Evolutionary conservation across 2,329 filamentous ascomycete genomes (phyloP), one percentile per base, ranked within the genome.

Genomic region (Cordyceps tenuipes): DNA sequence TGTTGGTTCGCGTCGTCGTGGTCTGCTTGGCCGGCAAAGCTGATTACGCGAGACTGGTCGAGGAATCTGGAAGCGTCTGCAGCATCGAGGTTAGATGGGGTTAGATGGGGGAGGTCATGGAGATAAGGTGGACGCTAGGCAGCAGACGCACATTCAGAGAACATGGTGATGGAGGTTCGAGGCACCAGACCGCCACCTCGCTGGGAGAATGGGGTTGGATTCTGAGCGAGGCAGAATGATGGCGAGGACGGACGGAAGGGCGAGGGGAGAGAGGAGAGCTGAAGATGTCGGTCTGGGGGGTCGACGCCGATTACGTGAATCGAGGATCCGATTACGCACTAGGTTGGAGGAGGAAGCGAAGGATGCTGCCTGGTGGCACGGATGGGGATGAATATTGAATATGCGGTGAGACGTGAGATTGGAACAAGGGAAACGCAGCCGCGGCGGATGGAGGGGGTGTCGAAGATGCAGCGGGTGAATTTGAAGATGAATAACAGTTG

Each of bases 21-120:
- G 64, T 76, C 84, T 8, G 82, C 75, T 71, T 88, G 83, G 75
- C 79, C 39, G 39, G 39, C 82, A 62, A 91, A 85, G 72, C 78
- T 85, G 66, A 88, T 90, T 68, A 97, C 80, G 64, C 91, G 88
- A 63, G 92, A 96, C 79, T 97, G 94, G 63, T 92, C 90, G 68
- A 99, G 85, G 73, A 99, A 99, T 67, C 88, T 88, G 66, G 93
- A 97, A 69, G 94, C 94, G 87, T 97, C 94, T 97, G 70, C 57
- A 44, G 21, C 53, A 53, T 57, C 13, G 13, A 15, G 9, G 63
- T 71, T 58, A 69, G 66, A 55, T 15, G 12, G 13, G 15, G 39
- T 6, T 43, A 43, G 41, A 43, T 8, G n/a, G 41, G 41, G 6
- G n/a, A 19, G 29, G 39, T 29, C n/a, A 17, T 54, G 29, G 46